A percentile compares a stretch with the other conserved stretches of the same genome.
Evolutionary conservation across 129 eudicot genomes (phyloP).

Genomic region (Scalesia atractyloides): DNA sequence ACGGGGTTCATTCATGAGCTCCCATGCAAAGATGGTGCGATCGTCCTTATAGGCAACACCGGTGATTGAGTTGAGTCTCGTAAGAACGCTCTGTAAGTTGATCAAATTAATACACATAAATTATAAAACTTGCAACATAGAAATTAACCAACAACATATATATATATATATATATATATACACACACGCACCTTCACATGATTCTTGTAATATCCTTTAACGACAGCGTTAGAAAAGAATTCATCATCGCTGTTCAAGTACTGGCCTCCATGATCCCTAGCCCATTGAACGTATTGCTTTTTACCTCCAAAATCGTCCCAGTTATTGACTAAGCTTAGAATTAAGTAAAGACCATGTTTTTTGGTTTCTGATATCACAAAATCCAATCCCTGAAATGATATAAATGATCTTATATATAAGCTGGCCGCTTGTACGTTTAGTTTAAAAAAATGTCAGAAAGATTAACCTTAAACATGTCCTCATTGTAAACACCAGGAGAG

Average conservation of each 20-base stretch:
- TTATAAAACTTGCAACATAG: too few species aligned
- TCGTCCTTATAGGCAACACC: constrained; percentile 60
- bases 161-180: too few species aligned
- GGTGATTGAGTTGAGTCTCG: constrained; percentile 45
- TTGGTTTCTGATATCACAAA: constrained; percentile 49
- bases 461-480: constrained; percentile 41
- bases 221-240: constrained; percentile 34
- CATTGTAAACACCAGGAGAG: constrained; percentile 47
- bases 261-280: constrained; percentile 38
- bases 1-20: constrained; percentile 71
- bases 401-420: too few species aligned
- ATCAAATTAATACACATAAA: neutral
- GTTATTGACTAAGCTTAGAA: constrained; percentile 46
- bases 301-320: constrained; percentile 52
- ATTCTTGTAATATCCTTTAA: constrained; percentile 40
- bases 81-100: constrained; percentile 36
- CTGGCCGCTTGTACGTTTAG: too few species aligned
- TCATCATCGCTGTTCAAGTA: constrained; percentile 40
- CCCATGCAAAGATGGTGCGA: constrained; percentile 65
- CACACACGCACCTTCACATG: constrained; percentile 42
- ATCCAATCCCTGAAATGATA: constrained; percentile 24
- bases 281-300: constrained; percentile 51
- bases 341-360: constrained; percentile 35
- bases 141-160: too few species aligned
- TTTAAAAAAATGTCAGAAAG: neutral